Evolutionary conservation across 768 basidiomycete species (phyloP), one percentile per base, ranked within the genome.

Genomic region (Solioccasus polychromus): DNA sequence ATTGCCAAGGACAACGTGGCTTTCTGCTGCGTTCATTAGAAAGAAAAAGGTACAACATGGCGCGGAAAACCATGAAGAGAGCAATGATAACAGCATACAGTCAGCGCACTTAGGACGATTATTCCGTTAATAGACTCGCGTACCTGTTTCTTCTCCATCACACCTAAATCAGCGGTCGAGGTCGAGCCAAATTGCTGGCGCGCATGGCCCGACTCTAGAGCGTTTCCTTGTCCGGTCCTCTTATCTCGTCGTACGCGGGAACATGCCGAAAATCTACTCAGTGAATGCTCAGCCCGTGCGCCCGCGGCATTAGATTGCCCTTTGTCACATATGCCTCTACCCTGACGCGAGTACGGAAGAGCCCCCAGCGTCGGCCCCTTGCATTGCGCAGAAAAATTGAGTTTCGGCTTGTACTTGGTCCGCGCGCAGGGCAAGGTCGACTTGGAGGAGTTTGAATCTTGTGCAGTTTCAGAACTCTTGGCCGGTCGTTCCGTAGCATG

Each of bases 91-190:
- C 37, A 43, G 40, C 44, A 48, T 45, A 32, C 45, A 26, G 53
- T 65, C 48, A 68, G 65, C 52, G 55, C 49, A 52, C 50, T 57
- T 54, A 50, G 45, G 43, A 44, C 40, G 17, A 50, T 48, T 34
- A 42, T 48, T 47, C 53, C 54, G 41, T 57, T 56, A 54, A 64
- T 55, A 26, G 50, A 45, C 35, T 18, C 40, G 32, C 69, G 59
- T 62, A 69, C 68, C 50, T 52, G 54, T 35, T 60, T 55, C 53
- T 64, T 64, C 45, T 60, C 58, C 30, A 54, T 47, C 45, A 56
- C 53, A 51, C 62, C 55, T 50, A 59, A 51, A 48, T 53, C 56
- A 22, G 19, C 53, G 39, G 60, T 39, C 45, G 48, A 52, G 49
- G 44, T 34, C 37, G 52, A 52, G 9, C 57, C 57, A 54, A 41